phyloP scores from a whole-genome alignment of 73 alveolate genomes.

The Tetrahymena malaccensis region DNA sequence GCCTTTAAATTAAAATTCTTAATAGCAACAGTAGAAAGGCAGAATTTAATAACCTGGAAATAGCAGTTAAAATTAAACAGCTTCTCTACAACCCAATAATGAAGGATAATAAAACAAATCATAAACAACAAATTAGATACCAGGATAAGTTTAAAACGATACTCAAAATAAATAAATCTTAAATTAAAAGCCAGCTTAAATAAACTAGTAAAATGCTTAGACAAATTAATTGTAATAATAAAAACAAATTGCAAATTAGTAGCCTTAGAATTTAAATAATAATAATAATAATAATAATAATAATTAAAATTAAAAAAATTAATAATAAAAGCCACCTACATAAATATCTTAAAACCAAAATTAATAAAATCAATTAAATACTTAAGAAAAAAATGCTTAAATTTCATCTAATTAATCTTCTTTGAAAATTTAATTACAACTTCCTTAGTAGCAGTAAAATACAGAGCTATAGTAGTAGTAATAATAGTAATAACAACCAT shows the following conservation, averaged over 20 bases:
- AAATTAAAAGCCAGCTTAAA: not conserved
- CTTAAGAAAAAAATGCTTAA: not conserved
- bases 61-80: too few species aligned
- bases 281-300: too few species aligned
- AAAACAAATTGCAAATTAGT: not conserved
- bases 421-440: not conserved
- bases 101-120: too few species aligned
- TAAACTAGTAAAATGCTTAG: not conserved
- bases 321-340: not conserved
- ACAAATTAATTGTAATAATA: too few species aligned
- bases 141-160: not conserved
- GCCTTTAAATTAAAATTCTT: not conserved
- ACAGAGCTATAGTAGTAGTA: not conserved
- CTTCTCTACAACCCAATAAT: not conserved
- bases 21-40: not conserved
- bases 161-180: not conserved
- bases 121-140: not conserved
- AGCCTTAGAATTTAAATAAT: not conserved
- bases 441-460: not conserved
- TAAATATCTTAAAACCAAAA: not conserved
- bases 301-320: not conserved
- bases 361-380: not conserved
- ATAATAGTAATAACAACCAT: not conserved
- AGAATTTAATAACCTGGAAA: not conserved
- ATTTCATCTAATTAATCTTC: not conserved